Conservation (phyloP, 495 filamentous ascomycete species). For the Podospora conica region DNA sequence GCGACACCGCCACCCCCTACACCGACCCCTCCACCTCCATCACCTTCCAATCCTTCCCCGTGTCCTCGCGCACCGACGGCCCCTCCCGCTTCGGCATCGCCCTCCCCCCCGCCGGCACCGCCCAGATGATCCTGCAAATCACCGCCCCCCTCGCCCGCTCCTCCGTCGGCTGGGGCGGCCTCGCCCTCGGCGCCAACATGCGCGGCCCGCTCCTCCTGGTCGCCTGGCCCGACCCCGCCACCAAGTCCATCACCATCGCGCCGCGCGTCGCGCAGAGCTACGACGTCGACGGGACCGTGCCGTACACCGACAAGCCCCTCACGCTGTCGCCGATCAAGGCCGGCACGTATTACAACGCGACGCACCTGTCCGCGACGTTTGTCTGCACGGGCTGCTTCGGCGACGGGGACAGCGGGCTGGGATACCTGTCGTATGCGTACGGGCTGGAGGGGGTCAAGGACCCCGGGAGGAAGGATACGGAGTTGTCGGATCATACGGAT, state of each 20-base stretch:
- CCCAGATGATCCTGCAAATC: conserved; percentile 26
- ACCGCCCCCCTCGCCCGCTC: conserved; percentile 11
- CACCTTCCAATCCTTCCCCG: conserved; percentile 16
- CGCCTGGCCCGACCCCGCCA: conserved; percentile 16
- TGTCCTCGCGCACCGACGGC: background rate
- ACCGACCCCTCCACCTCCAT: conserved; percentile 22
- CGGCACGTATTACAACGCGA: conserved; percentile 21
- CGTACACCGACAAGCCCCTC: conserved; percentile 8
- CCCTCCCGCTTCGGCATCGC: conserved; percentile 25
- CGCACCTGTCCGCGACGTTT: conserved; percentile 23
- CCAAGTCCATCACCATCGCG: conserved; percentile 7
- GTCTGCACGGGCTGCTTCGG: conserved; percentile 23
- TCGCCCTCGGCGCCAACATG: conserved; percentile 20
- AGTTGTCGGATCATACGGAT: conserved; percentile 14
- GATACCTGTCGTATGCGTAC: conserved; percentile 18
- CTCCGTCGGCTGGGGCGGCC: conserved; percentile 24
- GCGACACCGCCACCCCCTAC: conserved; percentile 4
- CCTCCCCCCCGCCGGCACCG: conserved; percentile 11
- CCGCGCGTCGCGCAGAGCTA: conserved; percentile 13
- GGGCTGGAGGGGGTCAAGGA: conserved; percentile 5
- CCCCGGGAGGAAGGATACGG: conserved; percentile 12
- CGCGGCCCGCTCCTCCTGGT: conserved; percentile 15
- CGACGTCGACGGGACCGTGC: conserved; percentile 5
- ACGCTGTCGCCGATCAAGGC: conserved; percentile 13
- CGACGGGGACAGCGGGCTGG: background rate